Evolutionary conservation across 225 moss, liverwort and hornwort species (phyloP).

Genomic region (Thuidium tamariscinum): DNA sequence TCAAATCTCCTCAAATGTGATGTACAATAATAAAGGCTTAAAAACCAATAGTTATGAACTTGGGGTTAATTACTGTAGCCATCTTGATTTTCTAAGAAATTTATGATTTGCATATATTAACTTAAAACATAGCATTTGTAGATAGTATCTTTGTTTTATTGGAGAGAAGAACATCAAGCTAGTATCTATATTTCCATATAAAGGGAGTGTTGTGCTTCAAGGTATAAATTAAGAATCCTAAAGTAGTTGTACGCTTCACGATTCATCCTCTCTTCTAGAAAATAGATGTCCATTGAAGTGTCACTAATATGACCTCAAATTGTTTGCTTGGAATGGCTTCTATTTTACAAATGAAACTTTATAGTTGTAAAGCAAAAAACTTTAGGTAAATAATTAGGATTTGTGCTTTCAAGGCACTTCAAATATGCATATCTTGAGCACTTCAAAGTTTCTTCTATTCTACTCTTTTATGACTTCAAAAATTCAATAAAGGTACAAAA

Average conservation of each 20-base stretch:
- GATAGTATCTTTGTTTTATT: not conserved
- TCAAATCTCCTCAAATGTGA: too few species aligned
- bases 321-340: not conserved
- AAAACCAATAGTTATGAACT: too few species aligned
- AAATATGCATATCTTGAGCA: not conserved
- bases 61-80: too few species aligned
- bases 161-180: not conserved
- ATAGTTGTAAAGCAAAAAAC: not conserved
- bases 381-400: not conserved
- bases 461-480: not conserved
- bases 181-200: not conserved
- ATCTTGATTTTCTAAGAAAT: not conserved
- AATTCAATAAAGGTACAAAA: not conserved
- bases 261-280: not conserved
- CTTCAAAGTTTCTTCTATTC: not conserved
- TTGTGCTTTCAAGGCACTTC: not conserved
- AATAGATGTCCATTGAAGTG: not conserved
- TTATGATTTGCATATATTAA: not conserved
- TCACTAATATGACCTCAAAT: not conserved
- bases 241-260: accelerated
- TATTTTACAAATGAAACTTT: not conserved
- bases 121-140: too few species aligned
- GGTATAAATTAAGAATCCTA: not conserved
- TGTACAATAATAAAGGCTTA: too few species aligned
- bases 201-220: not conserved